Base-by-base conservation (phyloP, 1,284 basidiomycete genomes). In the Xanthoconium separans region DNA sequence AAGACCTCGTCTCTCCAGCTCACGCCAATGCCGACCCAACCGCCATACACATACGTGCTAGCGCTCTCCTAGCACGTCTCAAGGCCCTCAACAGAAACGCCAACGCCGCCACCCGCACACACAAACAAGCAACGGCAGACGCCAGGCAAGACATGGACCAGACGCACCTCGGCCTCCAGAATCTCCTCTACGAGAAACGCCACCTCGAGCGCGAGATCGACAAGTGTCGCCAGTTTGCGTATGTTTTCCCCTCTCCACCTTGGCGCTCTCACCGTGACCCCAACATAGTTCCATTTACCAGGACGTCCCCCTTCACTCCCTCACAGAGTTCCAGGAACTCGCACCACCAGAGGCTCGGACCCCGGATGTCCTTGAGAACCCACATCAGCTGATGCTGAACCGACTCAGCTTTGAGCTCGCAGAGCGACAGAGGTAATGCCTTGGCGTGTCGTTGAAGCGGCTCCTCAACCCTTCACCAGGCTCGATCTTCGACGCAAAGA, bases 161-260 rank as follows among this genome's bases (percentile, higher is more conserved):
- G 71, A 84, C 88, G 1, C 83, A 90, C 70, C 82, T 92, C 29
- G 82, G 85, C 15, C 80, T 92, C 33, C 89, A 92, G 70, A 92
- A 92, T 60, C 73, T 92, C 40, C 77, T 89, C 49, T 92, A 92
- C 61, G 89, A 92, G 70, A 90, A 89, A 66, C 77, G 90, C 30
- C 89, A 92, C 66, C 79, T 92, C 11, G 89, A 92, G 68, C 78
- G 88, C 57, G 89, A 92, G 73, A 92, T 92, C 31, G 89, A 91
- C 64, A 92, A 92, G 69, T 92, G 89, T 70, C 81, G 87, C 51
- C 89, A 91, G 64, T 92, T 92, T 68, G 89, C 87, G 89, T 92
- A 66, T 66, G 87, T 12, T 0, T 8, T 64, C 5, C 2, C 51
- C n/a, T 54, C 11, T 44, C 39, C 31, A 44, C 24, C 51, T 20